Evolutionary conservation across 495 filamentous ascomycete genomes (phyloP).

Genomic region (Talaromyces wortmannii): DNA sequence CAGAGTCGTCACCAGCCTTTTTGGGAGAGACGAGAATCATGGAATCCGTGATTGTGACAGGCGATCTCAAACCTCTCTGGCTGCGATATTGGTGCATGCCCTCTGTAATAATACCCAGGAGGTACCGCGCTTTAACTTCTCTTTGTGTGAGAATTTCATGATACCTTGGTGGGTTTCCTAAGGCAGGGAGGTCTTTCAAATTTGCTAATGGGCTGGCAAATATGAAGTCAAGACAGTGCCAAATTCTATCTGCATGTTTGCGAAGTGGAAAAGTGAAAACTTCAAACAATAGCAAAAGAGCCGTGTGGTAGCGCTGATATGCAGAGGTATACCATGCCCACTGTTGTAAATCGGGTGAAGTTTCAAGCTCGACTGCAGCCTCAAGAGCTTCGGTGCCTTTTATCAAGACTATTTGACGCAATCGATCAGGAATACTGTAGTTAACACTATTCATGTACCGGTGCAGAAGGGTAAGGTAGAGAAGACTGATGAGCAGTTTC

Average conservation of each 20-base stretch:
- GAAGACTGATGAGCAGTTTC: neutral
- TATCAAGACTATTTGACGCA: slow-evolving; percentile 20
- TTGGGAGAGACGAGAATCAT: neutral
- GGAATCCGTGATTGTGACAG: neutral
- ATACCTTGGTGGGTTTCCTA: neutral
- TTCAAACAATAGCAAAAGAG: neutral
- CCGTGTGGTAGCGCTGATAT: neutral
- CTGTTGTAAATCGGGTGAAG: slow-evolving; percentile 4
- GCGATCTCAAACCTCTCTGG: neutral
- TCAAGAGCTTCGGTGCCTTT: slow-evolving; percentile 20
- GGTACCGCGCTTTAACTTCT: neutral
- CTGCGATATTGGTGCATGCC: neutral
- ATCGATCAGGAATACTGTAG: slow-evolving; percentile 17
- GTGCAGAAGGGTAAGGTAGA: slow-evolving; percentile 7
- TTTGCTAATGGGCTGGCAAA: neutral
- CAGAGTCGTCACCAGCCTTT: neutral
- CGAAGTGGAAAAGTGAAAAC: neutral
- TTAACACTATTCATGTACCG: neutral
- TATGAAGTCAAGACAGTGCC: neutral
- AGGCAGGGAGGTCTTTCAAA: neutral
- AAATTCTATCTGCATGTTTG: neutral
- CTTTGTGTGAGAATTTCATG: neutral
- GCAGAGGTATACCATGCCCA: neutral
- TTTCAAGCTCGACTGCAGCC: slow-evolving; percentile 18
- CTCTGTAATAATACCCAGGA: neutral